phyloP scores from a whole-genome alignment of 768 basidiomycete species.

The Collybia mongolica region DNA sequence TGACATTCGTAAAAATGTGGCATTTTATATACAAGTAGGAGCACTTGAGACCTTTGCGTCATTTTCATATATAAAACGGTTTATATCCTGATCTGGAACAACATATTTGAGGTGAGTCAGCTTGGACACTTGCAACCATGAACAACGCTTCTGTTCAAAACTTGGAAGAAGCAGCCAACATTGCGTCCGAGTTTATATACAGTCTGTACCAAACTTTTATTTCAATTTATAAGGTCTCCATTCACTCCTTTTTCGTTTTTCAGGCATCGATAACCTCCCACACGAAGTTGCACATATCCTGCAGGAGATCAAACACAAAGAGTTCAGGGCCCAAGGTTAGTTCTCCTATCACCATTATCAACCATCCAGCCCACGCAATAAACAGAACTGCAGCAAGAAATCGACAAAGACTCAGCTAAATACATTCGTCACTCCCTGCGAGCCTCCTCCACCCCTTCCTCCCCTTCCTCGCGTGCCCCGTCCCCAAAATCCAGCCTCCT shows the following conservation, averaged over 20 bases:
- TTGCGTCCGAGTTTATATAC: constrained; percentile 57
- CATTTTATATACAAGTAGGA: too few relatives aligned
- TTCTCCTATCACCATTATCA: background rate
- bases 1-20: too few relatives aligned
- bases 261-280: constrained; percentile 55
- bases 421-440: constrained; percentile 50
- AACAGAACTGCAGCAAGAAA: constrained; percentile 50
- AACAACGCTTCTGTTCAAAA: constrained; percentile 34
- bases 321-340: constrained; percentile 42
- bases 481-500: constrained; percentile 35
- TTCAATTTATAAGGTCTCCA: background rate
- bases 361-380: background rate
- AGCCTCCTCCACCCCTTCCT: constrained; percentile 23
- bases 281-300: constrained; percentile 50
- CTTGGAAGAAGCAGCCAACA: constrained; percentile 51
- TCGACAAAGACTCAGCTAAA: constrained; percentile 45
- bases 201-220: constrained; percentile 31
- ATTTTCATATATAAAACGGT: too few relatives aligned
- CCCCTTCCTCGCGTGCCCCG: constrained; percentile 29
- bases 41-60: too few relatives aligned
- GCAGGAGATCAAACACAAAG: constrained; percentile 50
- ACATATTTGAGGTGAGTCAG: too few relatives aligned
- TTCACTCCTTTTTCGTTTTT: background rate
- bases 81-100: too few relatives aligned
- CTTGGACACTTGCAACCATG: too few relatives aligned